Conservation (phyloP, 257 asterid genomes). For the Knoxia roxburghii region DNA sequence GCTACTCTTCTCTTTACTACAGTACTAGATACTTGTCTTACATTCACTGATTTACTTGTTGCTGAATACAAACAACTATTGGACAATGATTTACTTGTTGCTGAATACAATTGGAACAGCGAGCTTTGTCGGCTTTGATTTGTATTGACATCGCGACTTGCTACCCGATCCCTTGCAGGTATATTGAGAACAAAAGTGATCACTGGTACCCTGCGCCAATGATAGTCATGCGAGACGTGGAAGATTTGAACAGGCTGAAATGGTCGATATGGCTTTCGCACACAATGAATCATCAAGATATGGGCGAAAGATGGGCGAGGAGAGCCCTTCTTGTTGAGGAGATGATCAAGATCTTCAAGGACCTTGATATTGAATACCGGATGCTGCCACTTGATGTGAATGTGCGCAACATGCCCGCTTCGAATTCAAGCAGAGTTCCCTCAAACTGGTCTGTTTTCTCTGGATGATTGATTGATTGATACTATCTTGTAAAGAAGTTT, state of each 20-base stretch:
- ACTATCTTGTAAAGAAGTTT: too few relatives aligned
- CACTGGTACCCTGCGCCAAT: slow-evolving; percentile 75
- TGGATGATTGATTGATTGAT: slow-evolving; percentile 7
- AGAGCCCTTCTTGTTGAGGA: slow-evolving; percentile 74
- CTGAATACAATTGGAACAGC: not conserved
- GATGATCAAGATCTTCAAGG: slow-evolving; percentile 62
- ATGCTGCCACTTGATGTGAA: slow-evolving; percentile 70
- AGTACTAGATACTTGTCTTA: too few relatives aligned
- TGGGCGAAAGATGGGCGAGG: slow-evolving; percentile 83
- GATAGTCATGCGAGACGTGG: slow-evolving; percentile 79
- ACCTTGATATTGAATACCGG: slow-evolving; percentile 78
- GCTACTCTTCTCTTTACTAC: not conserved
- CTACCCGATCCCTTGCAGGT: slow-evolving; percentile 37
- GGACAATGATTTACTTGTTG: too few relatives aligned
- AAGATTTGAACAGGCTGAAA: slow-evolving; percentile 78
- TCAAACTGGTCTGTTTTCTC: slow-evolving; percentile 57
- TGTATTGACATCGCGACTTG: not conserved
- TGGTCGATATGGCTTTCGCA: slow-evolving; percentile 75
- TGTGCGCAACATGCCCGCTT: slow-evolving; percentile 63
- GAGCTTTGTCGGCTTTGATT: not conserved
- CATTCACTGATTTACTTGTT: not conserved
- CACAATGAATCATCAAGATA: slow-evolving; percentile 78
- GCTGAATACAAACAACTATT: too few relatives aligned
- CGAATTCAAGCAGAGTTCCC: slow-evolving; percentile 51
- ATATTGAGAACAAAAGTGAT: slow-evolving; percentile 53